Evolutionary conservation across 2,329 filamentous ascomycete genomes (phyloP), one percentile per base, ranked within the genome.

Genomic region (Epichloe typhina): DNA sequence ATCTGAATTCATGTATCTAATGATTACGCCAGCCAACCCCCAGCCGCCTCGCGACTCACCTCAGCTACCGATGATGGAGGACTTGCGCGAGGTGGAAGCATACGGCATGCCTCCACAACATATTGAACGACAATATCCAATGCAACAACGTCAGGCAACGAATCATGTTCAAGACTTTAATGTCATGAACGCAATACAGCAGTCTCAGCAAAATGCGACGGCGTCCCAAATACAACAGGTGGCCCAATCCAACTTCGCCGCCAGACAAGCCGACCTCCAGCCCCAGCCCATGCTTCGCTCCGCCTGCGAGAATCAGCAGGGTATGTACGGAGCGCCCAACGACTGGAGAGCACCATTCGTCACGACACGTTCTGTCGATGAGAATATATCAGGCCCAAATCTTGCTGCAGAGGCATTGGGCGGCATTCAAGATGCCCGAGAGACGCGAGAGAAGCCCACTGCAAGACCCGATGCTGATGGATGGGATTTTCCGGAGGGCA

Each of bases 401-500:
- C 69, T 72, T 46, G 63, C 64, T 3, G 66, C 64, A 12, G 71
- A 75, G 47, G 62, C 64, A 13, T 54, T 70, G 26, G 62, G 62
- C 19, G 65, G 64, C 15, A 57, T 64, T 41, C 70, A 72, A 38
- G 66, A 68, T n/a, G 51, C 63, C 19, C 70, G 70, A 43, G 70
- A 72, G 38, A 58, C 69, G 15, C 61, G 68, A 23, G 73, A 80
- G 49, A 77, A 82, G 61, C 66, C 58, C 54, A 53, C 66, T 23
- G 59, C 62, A 1, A 61, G 66, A 7, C 69, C 74, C 4, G 82
- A 86, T 52, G 63, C 76, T 0, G 90, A 95, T 61, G 87, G 79
- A 8, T 98, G 93, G 93, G 90, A 94, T 61, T 98, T 98, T 58
- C 88, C 91, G 50, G 89, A 96, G 52, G 76, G 81, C 8, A 72